Evolutionary conservation across 257 asterid genomes (phyloP).

Genomic region (Nyctanthes arbortristis): DNA sequence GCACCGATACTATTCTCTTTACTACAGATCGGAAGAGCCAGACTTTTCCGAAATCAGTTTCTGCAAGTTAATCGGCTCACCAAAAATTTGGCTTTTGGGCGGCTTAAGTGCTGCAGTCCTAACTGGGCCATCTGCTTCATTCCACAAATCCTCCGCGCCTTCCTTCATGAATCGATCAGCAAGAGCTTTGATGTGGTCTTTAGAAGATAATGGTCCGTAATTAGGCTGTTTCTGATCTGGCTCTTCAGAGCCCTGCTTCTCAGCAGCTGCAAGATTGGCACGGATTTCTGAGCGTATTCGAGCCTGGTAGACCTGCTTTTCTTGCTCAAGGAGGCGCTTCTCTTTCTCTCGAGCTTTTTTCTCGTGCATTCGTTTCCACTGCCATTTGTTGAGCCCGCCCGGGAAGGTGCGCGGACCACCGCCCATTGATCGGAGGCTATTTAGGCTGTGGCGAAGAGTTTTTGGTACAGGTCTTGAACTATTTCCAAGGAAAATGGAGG

Average conservation of each 20-base stretch:
- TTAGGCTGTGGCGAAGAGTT: constrained; percentile 30
- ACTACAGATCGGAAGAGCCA: constrained; percentile 8
- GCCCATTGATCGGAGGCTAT: constrained; percentile 73
- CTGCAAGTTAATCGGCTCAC: constrained; percentile 56
- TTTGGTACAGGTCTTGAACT: constrained; percentile 9
- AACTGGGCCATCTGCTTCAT: constrained; percentile 69
- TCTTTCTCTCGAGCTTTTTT: constrained; percentile 89
- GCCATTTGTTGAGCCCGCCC: constrained; percentile 97
- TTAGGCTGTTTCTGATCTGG: constrained; percentile 29
- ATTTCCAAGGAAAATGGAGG: constrained; percentile 28
- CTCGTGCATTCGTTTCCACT: constrained; percentile 98
- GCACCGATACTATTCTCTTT: constrained; percentile 7
- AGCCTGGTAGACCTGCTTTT: constrained; percentile 85
- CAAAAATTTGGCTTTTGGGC: constrained; percentile 22
- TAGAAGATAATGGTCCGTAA: constrained; percentile 62
- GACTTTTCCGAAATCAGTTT: constrained; percentile 39
- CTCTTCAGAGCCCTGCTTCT: constrained; percentile 29
- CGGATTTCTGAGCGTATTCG: constrained; percentile 83
- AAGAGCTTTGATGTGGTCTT: constrained; percentile 67
- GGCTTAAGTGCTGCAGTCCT: constrained; percentile 27
- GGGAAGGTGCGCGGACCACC: constrained; percentile 96
- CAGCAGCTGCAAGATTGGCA: constrained; percentile 47
- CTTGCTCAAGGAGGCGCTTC: constrained; percentile 81
- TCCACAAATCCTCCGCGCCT: constrained; percentile 98
- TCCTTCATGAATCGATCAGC: constrained; percentile 97